Evolutionary conservation across 306 rosid genomes (phyloP).

Genomic region (Castanea sativa): DNA sequence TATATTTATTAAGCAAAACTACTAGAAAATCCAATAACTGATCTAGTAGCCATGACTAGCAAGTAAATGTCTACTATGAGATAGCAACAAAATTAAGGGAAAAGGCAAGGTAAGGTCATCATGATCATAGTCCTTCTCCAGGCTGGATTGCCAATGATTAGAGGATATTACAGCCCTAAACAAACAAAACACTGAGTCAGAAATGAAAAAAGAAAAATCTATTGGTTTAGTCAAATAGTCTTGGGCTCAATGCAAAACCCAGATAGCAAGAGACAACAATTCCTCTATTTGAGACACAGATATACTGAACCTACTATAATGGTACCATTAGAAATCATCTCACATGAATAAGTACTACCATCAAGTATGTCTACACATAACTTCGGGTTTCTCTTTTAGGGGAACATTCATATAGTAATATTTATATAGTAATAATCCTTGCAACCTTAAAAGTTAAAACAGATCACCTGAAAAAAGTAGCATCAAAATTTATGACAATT

Average conservation of each 20-base stretch:
- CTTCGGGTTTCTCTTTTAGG: background rate
- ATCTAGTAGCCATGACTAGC: background rate
- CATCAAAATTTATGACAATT: background rate
- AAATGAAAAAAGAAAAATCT: slow-evolving; percentile 7
- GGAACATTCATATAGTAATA: background rate
- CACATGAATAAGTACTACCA: background rate
- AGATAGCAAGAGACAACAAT: background rate
- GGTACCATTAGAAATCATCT: background rate
- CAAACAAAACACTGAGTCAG: slow-evolving; percentile 38
- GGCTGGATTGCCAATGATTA: slow-evolving; percentile 26
- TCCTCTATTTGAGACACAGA: background rate
- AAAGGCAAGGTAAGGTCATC: background rate
- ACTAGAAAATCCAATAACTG: background rate
- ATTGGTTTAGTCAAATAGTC: too few species aligned
- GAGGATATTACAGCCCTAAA: slow-evolving; percentile 44
- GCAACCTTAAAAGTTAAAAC: background rate
- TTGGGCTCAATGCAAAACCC: background rate
- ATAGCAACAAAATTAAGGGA: background rate
- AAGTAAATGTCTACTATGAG: background rate
- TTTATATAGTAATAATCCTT: background rate
- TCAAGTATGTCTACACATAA: background rate
- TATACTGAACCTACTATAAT: background rate
- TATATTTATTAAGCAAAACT: background rate
- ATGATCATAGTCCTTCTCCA: slow-evolving; percentile 19
- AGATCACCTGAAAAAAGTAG: too few species aligned